Percentiles rank a stretch among this genome's conserved stretches.
phyloP scores from a whole-genome alignment of 164 flowering plant genomes.

The Dillenia suffruticosa region DNA sequence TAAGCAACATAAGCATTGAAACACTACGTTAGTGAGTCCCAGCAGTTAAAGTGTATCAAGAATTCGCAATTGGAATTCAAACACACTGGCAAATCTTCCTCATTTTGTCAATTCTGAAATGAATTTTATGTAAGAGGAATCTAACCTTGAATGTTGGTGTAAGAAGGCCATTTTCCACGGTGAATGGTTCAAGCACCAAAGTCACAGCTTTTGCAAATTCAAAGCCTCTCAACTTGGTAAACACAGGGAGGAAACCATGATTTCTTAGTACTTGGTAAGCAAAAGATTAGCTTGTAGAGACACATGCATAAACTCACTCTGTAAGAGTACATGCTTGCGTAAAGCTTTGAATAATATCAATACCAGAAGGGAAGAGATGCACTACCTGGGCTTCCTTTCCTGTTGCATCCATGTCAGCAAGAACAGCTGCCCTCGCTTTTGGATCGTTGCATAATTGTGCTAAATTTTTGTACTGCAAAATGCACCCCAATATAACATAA shows the following conservation, averaged over 20 bases:
- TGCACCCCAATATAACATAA: neutral
- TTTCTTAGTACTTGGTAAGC: no score
- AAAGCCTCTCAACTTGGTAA: conserved; percentile 75
- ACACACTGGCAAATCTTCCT: no score
- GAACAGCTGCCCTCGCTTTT: conserved; percentile 71
- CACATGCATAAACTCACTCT: no score
- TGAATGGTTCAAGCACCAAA: conserved; percentile 77
- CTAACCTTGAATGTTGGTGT: conserved; percentile 93
- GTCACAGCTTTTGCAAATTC: conserved; percentile 89
- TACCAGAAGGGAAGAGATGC: neutral
- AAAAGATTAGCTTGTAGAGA: no score
- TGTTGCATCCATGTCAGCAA: conserved; percentile 81
- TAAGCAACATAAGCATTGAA: neutral
- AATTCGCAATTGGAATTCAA: no score
- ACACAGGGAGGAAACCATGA: neutral
- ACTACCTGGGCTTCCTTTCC: conserved; percentile 87
- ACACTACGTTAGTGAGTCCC: neutral
- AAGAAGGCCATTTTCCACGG: conserved; percentile 80
- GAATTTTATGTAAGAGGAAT: neutral
- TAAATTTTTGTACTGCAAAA: conserved; percentile 56
- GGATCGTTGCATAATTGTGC: conserved; percentile 66
- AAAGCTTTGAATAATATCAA: neutral
- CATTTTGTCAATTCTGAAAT: no score
- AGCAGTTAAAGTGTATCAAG: no score
- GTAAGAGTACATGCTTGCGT: neutral